Evolutionary conservation across 1,284 basidiomycete species (phyloP).

Genomic region (Apiotrichum veenhuisii): DNA sequence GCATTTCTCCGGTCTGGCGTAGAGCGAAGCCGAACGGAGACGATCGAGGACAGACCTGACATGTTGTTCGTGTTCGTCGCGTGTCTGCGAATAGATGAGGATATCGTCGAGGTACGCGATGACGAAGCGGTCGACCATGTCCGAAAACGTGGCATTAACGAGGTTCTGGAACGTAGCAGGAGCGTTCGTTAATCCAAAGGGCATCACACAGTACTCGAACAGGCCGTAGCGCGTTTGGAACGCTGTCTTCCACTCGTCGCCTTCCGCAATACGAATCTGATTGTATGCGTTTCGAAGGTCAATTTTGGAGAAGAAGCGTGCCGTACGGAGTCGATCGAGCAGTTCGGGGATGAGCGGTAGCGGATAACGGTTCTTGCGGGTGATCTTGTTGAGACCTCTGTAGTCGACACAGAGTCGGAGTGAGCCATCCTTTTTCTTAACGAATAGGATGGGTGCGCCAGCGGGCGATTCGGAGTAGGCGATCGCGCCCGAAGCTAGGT

Average conservation of each 20-base stretch:
- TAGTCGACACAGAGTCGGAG: slow-evolving; percentile 53
- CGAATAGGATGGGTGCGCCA: slow-evolving; percentile 52
- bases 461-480: slow-evolving; percentile 32
- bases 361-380: slow-evolving; percentile 44
- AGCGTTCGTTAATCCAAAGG: slow-evolving; percentile 44
- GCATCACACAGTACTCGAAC: slow-evolving; percentile 51
- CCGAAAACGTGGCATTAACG: slow-evolving; percentile 32
- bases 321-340: slow-evolving; percentile 37
- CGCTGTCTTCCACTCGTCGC: slow-evolving; percentile 48
- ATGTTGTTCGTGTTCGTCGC: slow-evolving; percentile 35
- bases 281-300: slow-evolving; percentile 41
- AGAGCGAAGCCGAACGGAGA: slow-evolving; percentile 47
- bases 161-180: slow-evolving; percentile 47
- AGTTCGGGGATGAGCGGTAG: slow-evolving; percentile 28
- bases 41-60: slow-evolving; percentile 43
- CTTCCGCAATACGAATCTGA: slow-evolving; percentile 31
- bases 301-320: slow-evolving; percentile 40
- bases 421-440: slow-evolving; percentile 49
- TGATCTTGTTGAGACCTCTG: slow-evolving; percentile 51
- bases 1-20: slow-evolving; percentile 50
- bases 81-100: slow-evolving; percentile 50
- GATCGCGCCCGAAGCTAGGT: slow-evolving; percentile 46
- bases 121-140: slow-evolving; percentile 32
- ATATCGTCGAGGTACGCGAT: slow-evolving; percentile 50
- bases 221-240: slow-evolving; percentile 44